Evolutionary conservation across 179 eudicot species (phyloP).

Genomic region (Spergularia azorica): DNA sequence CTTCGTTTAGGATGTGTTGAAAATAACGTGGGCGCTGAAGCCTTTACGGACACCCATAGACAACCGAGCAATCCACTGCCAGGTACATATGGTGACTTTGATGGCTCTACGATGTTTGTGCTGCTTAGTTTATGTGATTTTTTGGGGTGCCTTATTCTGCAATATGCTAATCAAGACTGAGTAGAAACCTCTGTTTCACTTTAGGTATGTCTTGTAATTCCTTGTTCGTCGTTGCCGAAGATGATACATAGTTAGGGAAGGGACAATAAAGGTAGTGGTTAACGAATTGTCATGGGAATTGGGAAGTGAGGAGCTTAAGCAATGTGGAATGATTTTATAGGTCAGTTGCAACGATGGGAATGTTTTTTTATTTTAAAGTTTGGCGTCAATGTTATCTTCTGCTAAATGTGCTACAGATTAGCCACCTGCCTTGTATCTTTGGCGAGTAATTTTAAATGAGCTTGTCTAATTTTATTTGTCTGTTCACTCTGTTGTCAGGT

Average conservation of each 20-base stretch:
- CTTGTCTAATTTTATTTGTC: too few relatives aligned
- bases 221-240: background rate
- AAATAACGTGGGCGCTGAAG: slow-evolving; percentile 16
- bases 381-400: too few relatives aligned
- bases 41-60: slow-evolving; percentile 25
- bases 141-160: background rate
- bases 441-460: too few relatives aligned
- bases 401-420: too few relatives aligned
- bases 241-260: background rate
- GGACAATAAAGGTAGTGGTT: background rate
- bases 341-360: background rate
- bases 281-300: background rate
- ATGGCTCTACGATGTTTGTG: background rate
- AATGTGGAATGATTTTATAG: background rate
- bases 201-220: background rate
- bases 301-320: background rate
- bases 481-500: too few relatives aligned
- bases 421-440: too few relatives aligned
- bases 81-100: slow-evolving; percentile 19
- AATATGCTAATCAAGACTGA: background rate
- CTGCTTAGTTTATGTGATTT: background rate
- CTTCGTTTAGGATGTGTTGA: slow-evolving; percentile 44
- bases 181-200: background rate
- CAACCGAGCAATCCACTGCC: slow-evolving; percentile 29
- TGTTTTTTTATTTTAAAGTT: too few relatives aligned